A percentile compares a stretch with the other conserved stretches of the same genome.
Evolutionary conservation across 352 stramenopile genomes (phyloP).

Genomic region (Chrysophaeum taylorii): DNA sequence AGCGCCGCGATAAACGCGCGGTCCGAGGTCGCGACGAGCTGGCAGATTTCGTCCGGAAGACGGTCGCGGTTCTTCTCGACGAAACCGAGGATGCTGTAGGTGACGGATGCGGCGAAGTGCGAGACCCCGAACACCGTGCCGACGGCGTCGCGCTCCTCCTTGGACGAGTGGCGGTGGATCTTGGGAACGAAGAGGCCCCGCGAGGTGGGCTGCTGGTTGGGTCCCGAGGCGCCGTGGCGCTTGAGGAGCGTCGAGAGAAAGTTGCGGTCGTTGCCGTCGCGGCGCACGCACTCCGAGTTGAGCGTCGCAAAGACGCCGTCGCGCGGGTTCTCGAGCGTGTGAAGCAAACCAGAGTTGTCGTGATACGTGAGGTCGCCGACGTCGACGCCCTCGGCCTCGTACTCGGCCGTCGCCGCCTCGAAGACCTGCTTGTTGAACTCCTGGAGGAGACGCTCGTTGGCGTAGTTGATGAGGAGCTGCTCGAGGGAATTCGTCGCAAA

Average conservation of each 20-base stretch:
- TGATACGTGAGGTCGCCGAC: constrained; percentile 55
- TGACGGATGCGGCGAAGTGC: constrained; percentile 81
- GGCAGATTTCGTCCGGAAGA: constrained; percentile 74
- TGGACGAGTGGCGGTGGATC: neutral
- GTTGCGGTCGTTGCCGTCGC: constrained; percentile 9
- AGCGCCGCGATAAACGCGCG: constrained; percentile 15
- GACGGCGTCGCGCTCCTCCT: neutral
- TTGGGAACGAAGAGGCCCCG: constrained; percentile 6
- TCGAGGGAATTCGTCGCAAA: constrained; percentile 85
- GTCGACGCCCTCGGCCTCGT: constrained; percentile 46
- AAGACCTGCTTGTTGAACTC: constrained; percentile 41
- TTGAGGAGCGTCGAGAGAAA: neutral
- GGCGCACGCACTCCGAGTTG: constrained; percentile 15
- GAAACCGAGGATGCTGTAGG: constrained; percentile 81
- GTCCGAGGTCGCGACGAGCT: constrained; percentile 43
- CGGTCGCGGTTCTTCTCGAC: constrained; percentile 89
- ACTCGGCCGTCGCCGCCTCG: constrained; percentile 44
- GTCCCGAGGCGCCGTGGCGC: neutral
- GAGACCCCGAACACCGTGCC: constrained; percentile 67
- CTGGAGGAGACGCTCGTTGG: constrained; percentile 39
- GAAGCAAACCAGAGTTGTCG: constrained; percentile 61
- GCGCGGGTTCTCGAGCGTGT: constrained; percentile 46
- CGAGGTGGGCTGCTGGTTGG: neutral
- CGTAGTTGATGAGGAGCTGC: constrained; percentile 67
- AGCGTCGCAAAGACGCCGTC: constrained; percentile 7